Evolutionary conservation across 345 rosid genomes (phyloP).

Genomic region (Citrus mangshanensis): DNA sequence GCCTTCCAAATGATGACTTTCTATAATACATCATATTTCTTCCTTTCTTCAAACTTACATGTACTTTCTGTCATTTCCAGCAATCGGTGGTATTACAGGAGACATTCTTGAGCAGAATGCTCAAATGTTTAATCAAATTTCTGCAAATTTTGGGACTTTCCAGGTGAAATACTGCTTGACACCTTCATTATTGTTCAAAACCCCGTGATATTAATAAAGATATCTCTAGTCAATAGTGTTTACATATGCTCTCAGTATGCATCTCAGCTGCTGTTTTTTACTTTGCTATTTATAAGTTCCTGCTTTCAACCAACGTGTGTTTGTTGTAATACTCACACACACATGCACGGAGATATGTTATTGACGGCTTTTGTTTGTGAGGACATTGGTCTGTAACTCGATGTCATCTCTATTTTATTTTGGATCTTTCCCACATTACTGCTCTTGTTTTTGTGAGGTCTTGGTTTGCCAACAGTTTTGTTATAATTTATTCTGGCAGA

Average conservation of each 20-base stretch:
- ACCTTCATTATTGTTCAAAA: not conserved
- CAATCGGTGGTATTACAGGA: conserved; percentile 68
- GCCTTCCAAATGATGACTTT: not conserved
- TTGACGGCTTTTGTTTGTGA: not conserved
- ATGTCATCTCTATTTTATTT: not conserved
- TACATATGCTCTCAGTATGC: not conserved
- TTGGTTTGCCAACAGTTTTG: not conserved
- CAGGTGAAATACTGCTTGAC: conserved; percentile 46
- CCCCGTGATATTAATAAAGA: not conserved
- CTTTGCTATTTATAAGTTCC: not conserved
- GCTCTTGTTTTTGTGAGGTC: not conserved
- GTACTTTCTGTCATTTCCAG: conserved; percentile 34
- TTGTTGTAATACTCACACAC: not conserved
- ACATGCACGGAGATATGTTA: not conserved
- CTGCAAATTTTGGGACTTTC: conserved; percentile 60
- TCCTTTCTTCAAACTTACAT: not conserved
- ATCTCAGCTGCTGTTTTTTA: conserved; percentile 1
- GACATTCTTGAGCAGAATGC: conserved; percentile 78
- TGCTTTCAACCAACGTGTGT: not conserved
- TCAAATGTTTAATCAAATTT: conserved; percentile 67
- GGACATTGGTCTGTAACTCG: not conserved
- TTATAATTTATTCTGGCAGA: conserved; percentile 33
- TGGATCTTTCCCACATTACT: not conserved
- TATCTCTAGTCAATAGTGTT: not conserved
- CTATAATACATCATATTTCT: not conserved